Evolutionary conservation across 768 basidiomycete genomes (phyloP).

Genomic region (Auriscalpium orientale): DNA sequence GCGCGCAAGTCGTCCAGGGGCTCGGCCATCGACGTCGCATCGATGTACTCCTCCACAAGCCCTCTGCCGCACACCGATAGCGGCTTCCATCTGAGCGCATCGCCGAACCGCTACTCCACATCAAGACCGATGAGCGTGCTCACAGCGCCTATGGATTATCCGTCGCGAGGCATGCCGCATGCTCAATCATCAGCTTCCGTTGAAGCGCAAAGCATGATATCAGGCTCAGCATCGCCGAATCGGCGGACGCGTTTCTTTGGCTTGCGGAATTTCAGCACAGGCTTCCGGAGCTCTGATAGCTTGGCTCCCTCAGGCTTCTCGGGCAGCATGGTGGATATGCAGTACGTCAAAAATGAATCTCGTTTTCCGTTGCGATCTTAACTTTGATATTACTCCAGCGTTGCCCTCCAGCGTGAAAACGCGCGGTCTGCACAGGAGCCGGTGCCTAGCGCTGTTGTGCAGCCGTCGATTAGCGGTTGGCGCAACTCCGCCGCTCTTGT

Average conservation of each 20-base stretch:
- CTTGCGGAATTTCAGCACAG: conserved; percentile 59
- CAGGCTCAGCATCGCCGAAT: conserved; percentile 41
- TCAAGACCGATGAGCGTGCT: conserved; percentile 53
- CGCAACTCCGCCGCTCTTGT: neutral
- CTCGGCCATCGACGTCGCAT: conserved; percentile 64
- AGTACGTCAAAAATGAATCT: conserved; percentile 44
- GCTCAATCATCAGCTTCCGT: conserved; percentile 75
- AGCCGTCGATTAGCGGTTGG: conserved; percentile 20
- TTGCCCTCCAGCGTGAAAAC: conserved; percentile 68
- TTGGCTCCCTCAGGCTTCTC: conserved; percentile 74
- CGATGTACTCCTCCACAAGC: conserved; percentile 63
- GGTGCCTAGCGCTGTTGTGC: conserved; percentile 2
- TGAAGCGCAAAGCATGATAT: conserved; percentile 69
- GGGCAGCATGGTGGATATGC: conserved; percentile 90
- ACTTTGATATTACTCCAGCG: conserved; percentile 32
- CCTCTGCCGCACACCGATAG: conserved; percentile 48
- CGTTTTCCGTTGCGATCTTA: neutral
- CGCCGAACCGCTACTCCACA: conserved; percentile 15
- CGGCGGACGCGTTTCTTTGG: conserved; percentile 74
- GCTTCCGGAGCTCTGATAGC: conserved; percentile 77
- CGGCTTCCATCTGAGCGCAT: conserved; percentile 40
- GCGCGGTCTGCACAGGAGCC: conserved; percentile 15
- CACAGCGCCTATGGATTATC: conserved; percentile 45
- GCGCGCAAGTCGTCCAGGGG: conserved; percentile 69
- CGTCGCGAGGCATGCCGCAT: conserved; percentile 50